These are phyloP conservation scores for Gossypium herbaceum DNA, from an alignment of 345 rosid genomes.

Conservation along the genomic window DNA sequence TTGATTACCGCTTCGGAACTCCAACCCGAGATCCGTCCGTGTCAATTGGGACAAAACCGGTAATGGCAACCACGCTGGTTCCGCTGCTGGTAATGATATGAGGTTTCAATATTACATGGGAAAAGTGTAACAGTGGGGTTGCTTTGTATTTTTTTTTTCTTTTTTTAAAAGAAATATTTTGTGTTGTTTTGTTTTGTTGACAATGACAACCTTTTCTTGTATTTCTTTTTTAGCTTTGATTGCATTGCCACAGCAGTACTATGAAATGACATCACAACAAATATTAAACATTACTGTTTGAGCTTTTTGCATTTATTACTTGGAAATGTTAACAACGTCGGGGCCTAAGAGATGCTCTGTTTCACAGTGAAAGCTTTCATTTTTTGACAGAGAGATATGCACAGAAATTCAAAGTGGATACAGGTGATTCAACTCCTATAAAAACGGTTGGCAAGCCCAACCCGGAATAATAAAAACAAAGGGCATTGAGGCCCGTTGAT, in stretches of 20 bases:
- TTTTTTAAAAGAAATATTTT: too few species aligned
- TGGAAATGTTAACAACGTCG: too few species aligned
- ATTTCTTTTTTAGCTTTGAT: not conserved
- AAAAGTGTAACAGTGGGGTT: not conserved
- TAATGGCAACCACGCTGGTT: constrained; percentile 12
- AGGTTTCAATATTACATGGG: constrained; percentile 5
- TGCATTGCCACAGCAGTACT: not conserved
- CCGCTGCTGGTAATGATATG: constrained; percentile 1
- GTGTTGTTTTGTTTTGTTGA: not conserved
- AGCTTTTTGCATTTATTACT: too few species aligned
- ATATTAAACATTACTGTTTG: not conserved
- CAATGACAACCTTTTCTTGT: not conserved
- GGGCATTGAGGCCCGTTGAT: too few species aligned
- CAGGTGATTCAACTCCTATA: too few species aligned
- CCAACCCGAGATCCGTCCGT: constrained; percentile 47
- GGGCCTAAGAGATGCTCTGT: too few species aligned
- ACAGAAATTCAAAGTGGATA: too few species aligned
- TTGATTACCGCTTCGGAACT: constrained; percentile 19
- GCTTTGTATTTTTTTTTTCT: not conserved
- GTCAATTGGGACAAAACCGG: constrained; percentile 55
- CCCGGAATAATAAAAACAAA: too few species aligned
- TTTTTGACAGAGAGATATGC: too few species aligned
- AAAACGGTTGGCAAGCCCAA: too few species aligned
- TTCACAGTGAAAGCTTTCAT: too few species aligned
- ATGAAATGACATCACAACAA: constrained; percentile 3